A percentile compares a stretch with the other conserved stretches of the same genome.
Conservation (phyloP, 139 green algal species). For the Diplosphaera chodatii region DNA sequence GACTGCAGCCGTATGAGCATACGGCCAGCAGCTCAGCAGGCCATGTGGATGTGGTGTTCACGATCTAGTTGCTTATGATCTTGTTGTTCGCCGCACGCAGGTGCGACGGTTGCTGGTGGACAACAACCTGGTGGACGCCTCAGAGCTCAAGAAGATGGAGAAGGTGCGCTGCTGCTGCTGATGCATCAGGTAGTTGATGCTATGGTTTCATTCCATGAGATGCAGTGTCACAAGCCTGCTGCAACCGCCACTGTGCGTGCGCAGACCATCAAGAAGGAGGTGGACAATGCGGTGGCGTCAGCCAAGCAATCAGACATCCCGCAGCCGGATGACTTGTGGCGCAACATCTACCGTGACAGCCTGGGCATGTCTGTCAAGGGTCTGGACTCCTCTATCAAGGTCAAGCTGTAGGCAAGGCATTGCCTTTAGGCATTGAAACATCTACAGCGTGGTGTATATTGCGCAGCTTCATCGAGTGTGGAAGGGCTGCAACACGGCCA, state of each 20-base stretch:
- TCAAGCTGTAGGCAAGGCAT: conserved; percentile 5
- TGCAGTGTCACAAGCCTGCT: too few species aligned
- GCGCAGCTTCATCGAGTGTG: too few species aligned
- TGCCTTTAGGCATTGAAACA: too few species aligned
- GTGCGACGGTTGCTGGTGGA: conserved; percentile 76
- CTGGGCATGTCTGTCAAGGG: conserved; percentile 27
- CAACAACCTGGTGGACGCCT: conserved; percentile 41
- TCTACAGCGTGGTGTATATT: too few species aligned
- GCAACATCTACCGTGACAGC: conserved; percentile 48
- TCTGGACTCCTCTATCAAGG: conserved; percentile 14
- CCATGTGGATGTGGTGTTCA: too few species aligned
- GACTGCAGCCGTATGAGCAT: too few species aligned
- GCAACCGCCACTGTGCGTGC: neutral
- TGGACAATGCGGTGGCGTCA: conserved; percentile 77
- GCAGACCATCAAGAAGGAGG: conserved; percentile 73
- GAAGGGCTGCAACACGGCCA: too few species aligned
- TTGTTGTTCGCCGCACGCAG: too few species aligned
- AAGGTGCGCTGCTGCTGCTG: too few species aligned
- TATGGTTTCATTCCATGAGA: too few species aligned
- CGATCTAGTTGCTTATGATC: too few species aligned
- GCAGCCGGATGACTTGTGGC: conserved; percentile 34
- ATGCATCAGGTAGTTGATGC: neutral
- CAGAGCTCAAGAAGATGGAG: conserved; percentile 68
- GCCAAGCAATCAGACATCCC: conserved; percentile 61
- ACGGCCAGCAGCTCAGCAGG: too few species aligned